These are phyloP conservation scores for Fusarium sublunatum DNA, from an alignment of 2,329 filamentous ascomycete species.

Conservation along the genomic window DNA sequence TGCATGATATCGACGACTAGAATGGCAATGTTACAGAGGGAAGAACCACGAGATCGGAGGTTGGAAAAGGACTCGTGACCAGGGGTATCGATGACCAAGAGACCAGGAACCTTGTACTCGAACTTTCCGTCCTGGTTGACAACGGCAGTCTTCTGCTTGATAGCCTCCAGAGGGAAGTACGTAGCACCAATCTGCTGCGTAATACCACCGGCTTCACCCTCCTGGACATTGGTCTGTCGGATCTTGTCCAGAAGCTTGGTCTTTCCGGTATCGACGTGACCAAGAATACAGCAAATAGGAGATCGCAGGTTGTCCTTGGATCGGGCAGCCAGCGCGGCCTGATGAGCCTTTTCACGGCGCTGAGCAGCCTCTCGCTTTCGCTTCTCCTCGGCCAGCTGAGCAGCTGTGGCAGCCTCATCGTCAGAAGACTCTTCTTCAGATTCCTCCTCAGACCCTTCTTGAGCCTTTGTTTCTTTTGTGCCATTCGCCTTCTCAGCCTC, in stretches of 20 bases:
- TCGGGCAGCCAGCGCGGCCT: slow-evolving; percentile 88
- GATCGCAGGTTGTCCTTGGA: slow-evolving; percentile 96
- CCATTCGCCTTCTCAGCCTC: slow-evolving; percentile 70
- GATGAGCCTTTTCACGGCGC: slow-evolving; percentile 87
- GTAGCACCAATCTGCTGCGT: slow-evolving; percentile 99
- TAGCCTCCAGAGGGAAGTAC: slow-evolving; percentile 96
- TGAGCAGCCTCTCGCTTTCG: slow-evolving; percentile 91
- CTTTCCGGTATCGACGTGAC: slow-evolving; percentile 99
- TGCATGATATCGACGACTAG: slow-evolving; percentile 99
- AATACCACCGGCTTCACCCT: slow-evolving; percentile 99
- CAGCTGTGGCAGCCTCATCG: slow-evolving; percentile 80
- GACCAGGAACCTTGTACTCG: slow-evolving; percentile 96
- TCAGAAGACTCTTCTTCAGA: slow-evolving; percentile 74
- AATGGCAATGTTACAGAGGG: slow-evolving; percentile 99
- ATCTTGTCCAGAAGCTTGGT: slow-evolving; percentile 99
- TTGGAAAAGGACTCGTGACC: slow-evolving; percentile 99
- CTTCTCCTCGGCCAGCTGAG: slow-evolving; percentile 76
- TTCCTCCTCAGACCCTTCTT: slow-evolving; percentile 57
- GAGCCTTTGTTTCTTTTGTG: slow-evolving; percentile 53
- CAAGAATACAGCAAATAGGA: slow-evolving; percentile 99
- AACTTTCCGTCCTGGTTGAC: slow-evolving; percentile 92
- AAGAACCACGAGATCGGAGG: slow-evolving; percentile 94
- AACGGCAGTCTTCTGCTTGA: slow-evolving; percentile 90
- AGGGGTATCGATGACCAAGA: slow-evolving; percentile 96
- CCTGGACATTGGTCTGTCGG: slow-evolving; percentile 97